Evolutionary conservation across 1,284 basidiomycete species (phyloP).

Genomic region (Schizophyllum amplum): DNA sequence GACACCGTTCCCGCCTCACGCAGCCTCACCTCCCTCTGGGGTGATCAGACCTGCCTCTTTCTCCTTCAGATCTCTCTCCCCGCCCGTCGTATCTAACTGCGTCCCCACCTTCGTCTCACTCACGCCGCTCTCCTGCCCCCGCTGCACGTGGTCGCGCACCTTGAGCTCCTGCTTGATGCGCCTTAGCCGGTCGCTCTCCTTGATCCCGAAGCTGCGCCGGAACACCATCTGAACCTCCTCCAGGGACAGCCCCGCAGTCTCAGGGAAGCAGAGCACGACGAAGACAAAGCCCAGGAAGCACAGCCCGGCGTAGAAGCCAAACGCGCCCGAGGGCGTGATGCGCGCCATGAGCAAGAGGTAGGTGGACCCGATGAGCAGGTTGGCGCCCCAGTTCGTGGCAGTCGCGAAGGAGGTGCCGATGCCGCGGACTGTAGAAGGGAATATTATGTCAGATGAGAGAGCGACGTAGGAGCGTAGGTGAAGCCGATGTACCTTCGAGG

Average conservation of each 20-base stretch:
- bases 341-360: conserved; percentile 72
- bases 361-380: conserved; percentile 72
- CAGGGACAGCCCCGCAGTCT: conserved; percentile 68
- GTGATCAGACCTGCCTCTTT: no score
- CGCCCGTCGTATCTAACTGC: neutral
- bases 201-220: conserved; percentile 48
- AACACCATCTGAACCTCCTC: conserved; percentile 69
- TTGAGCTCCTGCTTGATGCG: conserved; percentile 25
- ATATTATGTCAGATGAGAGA: neutral
- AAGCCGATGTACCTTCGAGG: conserved; percentile 45
- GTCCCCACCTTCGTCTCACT: neutral
- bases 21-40: no score
- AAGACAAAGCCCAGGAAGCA: conserved; percentile 68
- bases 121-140: neutral
- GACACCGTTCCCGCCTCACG: no score
- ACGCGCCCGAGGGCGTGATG: conserved; percentile 74
- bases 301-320: conserved; percentile 73
- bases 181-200: conserved; percentile 41
- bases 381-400: conserved; percentile 75
- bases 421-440: conserved; percentile 51
- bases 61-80: neutral
- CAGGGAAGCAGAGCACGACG: conserved; percentile 65
- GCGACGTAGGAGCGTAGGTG: neutral
- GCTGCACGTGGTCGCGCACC: neutral
- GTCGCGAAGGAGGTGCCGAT: conserved; percentile 77